phyloP scores from a whole-genome alignment of 805 yeast genomes.

The Candida xiaguanensis region DNA sequence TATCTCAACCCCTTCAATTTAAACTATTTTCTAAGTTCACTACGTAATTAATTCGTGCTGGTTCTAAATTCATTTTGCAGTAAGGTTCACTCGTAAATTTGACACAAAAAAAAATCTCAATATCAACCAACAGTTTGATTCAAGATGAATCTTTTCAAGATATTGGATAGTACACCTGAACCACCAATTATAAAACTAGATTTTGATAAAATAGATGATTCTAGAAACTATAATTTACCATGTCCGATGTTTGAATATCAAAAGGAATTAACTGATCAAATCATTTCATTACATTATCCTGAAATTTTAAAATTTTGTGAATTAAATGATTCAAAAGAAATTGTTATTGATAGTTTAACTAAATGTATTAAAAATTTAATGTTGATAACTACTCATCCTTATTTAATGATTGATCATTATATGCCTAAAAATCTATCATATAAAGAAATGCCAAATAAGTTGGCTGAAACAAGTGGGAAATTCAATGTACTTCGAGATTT shows the following conservation, averaged over 20 bases:
- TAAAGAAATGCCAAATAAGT: constrained; percentile 65
- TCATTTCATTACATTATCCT: constrained; percentile 84
- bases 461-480: constrained; percentile 81
- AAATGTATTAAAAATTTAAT: constrained; percentile 74
- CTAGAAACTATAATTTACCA: constrained; percentile 71
- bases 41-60: too few relatives aligned
- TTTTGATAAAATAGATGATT: constrained; percentile 41
- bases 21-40: not conserved
- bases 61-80: too few relatives aligned
- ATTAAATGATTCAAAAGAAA: constrained; percentile 44
- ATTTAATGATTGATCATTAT: constrained; percentile 74
- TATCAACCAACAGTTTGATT: too few relatives aligned
- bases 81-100: too few relatives aligned
- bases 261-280: constrained; percentile 84
- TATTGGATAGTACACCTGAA: constrained; percentile 80
- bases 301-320: constrained; percentile 88
- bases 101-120: constrained; percentile 1
- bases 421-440: constrained; percentile 75
- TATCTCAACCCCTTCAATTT: too few relatives aligned
- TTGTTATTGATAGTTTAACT: constrained; percentile 70
- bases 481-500: constrained; percentile 68
- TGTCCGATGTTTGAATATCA: constrained; percentile 86
- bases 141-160: constrained; percentile 77
- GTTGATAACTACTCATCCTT: constrained; percentile 86
- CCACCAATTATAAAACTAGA: constrained; percentile 65